phyloP scores from a whole-genome alignment of 345 rosid genomes.

The Triadica sebifera region DNA sequence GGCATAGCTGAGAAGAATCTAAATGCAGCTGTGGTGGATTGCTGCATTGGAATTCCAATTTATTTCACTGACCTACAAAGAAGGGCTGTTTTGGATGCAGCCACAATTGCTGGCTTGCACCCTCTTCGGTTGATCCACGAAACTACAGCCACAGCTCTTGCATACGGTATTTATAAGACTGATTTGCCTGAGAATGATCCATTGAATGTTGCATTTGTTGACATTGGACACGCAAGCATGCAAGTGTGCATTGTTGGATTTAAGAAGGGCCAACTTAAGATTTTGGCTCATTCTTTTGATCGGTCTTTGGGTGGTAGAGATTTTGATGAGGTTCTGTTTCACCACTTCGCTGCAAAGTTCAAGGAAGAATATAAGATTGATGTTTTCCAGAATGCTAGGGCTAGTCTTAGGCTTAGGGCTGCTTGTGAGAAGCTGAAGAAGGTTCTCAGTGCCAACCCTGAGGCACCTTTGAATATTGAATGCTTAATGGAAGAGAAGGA shows the following conservation, averaged over 20 bases:
- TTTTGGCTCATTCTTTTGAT: constrained; percentile 79
- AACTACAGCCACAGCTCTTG: constrained; percentile 94
- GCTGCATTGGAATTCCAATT: constrained; percentile 93
- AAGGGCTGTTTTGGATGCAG: constrained; percentile 94
- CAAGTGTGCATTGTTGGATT: constrained; percentile 96
- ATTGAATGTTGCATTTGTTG: constrained; percentile 89
- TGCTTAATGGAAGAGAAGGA: constrained; percentile 98
- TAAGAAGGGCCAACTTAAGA: constrained; percentile 80
- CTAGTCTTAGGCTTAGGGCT: constrained; percentile 78
- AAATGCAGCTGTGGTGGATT: constrained; percentile 87
- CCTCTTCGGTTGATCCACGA: constrained; percentile 87
- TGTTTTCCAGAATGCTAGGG: constrained; percentile 83
- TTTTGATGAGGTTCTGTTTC: constrained; percentile 82
- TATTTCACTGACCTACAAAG: constrained; percentile 92
- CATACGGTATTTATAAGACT: constrained; percentile 95
- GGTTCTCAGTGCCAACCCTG: constrained; percentile 92
- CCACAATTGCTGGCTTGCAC: constrained; percentile 87
- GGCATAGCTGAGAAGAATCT: constrained; percentile 82
- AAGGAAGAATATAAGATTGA: constrained; percentile 91
- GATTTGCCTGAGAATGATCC: constrained; percentile 88
- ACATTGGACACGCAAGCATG: constrained; percentile 90
- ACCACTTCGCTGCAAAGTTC: constrained; percentile 73
- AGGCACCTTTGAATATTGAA: constrained; percentile 83
- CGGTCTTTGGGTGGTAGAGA: constrained; percentile 90
- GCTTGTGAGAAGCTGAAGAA: constrained; percentile 93